Base-by-base conservation (phyloP, 2,329 filamentous ascomycete species). In the Sporothrix variecibatus region DNA sequence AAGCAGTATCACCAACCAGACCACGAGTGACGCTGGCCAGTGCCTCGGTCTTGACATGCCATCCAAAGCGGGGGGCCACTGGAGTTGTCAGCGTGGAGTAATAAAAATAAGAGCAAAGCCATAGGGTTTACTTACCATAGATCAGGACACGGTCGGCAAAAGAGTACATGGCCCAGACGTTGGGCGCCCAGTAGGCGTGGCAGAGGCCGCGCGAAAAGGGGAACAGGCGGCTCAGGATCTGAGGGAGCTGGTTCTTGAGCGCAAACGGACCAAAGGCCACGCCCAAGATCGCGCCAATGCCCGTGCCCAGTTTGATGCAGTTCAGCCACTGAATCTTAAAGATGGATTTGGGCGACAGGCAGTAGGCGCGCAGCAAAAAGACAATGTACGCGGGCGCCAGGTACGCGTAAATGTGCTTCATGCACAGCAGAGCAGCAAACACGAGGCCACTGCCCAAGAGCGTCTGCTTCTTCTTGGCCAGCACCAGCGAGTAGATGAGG, bases 331-430 rank as follows among this genome's bases (percentile, higher is more conserved):
- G 91, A 75, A 97, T 92, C 43, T 89, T 87, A 78, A 97, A 93
- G 67, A 95, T 86, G 0, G 91, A 94, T 78, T 89, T 90, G 2
- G 92, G 87, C 49, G 93, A 93, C 17, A 99, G 86, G 80, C 96
- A 98, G 84, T 98, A 98, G 1, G 88, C 88, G 77, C 96, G 89
- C n/a, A 98, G 88, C 12, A 99, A 87, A 81, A 92, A 98, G 76
- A 98, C 92, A 80, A 98, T 97, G 83, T 97, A 99, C 38, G 96
- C 96, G 2, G 96, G 94, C 1, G 95, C 95, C 34, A 99, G 88
- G 82, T 99, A 99, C 51, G 98, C 91, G 82, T 98, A 97, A 78
- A 99, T 98, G 82, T 99, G 96, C 85, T 99, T 99, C 84, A 98
- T 90, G 84, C 95, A 98, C 72, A 99, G 84, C 67, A 99, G 85